These are phyloP conservation scores for Boletus coccyginus DNA, from an alignment of 768 basidiomycete species.

Conservation along the genomic window DNA sequence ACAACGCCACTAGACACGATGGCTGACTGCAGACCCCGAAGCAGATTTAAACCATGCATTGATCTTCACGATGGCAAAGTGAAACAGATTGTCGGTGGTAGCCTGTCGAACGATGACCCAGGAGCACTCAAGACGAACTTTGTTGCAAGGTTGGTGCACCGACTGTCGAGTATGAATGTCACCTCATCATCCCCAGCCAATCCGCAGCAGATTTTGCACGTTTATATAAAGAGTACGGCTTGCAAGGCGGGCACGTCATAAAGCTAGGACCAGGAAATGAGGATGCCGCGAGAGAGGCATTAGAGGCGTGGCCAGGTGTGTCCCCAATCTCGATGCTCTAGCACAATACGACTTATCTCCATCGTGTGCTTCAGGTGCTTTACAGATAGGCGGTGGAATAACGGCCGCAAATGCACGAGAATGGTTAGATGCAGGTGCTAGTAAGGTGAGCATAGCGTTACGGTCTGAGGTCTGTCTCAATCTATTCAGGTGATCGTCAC, in stretches of 20 bases:
- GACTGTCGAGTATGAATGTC: not conserved
- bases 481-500: conserved; percentile 87
- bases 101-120: conserved; percentile 68
- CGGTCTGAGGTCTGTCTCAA: conserved; percentile 5
- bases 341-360: conserved; percentile 1
- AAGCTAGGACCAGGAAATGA: conserved; percentile 93
- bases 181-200: conserved; percentile 46
- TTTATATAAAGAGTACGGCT: conserved; percentile 65
- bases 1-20: conserved; percentile 4
- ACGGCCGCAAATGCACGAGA: conserved; percentile 71
- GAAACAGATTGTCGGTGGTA: conserved; percentile 97
- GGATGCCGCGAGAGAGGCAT: conserved; percentile 79
- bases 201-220: conserved; percentile 76
- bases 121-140: conserved; percentile 80
- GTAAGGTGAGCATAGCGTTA: conserved; percentile 58
- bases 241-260: conserved; percentile 92
- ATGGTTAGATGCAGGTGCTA: conserved; percentile 89
- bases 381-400: conserved; percentile 96
- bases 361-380: conserved; percentile 45
- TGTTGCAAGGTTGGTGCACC: conserved; percentile 64
- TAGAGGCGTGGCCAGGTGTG: conserved; percentile 79
- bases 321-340: conserved; percentile 1
- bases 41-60: conserved; percentile 88
- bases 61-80: conserved; percentile 95
- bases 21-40: conserved; percentile 29